Evolutionary conservation across 73 alveolate species (phyloP), one percentile per base, ranked within the genome.

Genomic region (Breviolum minutum): DNA sequence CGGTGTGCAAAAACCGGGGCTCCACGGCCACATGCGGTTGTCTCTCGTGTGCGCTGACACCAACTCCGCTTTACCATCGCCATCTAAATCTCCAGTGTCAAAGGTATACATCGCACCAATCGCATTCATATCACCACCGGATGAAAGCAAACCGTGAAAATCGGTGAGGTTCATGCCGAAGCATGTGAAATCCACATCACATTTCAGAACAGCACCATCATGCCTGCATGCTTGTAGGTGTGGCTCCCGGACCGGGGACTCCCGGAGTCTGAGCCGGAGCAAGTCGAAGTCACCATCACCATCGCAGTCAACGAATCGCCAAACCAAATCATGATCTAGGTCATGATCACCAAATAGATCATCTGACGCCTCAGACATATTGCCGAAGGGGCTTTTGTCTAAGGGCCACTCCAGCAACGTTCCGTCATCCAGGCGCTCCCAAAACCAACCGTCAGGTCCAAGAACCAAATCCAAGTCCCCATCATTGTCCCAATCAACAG

Each of bases 401-500:
- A 81, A 54, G 30, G 89, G 89, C 63, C 60, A 81, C 71, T 81
- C 70, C 48, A 48, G 89, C 89, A 81, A 32, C 48, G 71, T 81
- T 32, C 89, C 89, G 22, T 81, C 68, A 24, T 11, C 68, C n/a
- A 29, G 64, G 66, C 60, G 95, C 95, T 87, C 95, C 48, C 71
- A 87, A 87, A 8, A 87, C 69, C 95, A 74, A 6, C 95, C 95
- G 66, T 32, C 69, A 11, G 74, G 60, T 19, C 95, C 95, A 40
- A 88, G 95, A 11, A 69, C n/a, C 32, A 88, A 60, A 40, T 88
- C 95, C 40, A 88, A 17, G 95, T 88, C 95, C 16, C 95, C 95
- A n/a, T 88, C 95, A 62, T 48, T 48, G 87, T 88, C 95, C 84
- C 84, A 88, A 27, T 88, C 95, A 64, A 87, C 95, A 32, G 84